phyloP scores from a whole-genome alignment of 768 basidiomycete genomes.

The Mycena chlorophos region DNA sequence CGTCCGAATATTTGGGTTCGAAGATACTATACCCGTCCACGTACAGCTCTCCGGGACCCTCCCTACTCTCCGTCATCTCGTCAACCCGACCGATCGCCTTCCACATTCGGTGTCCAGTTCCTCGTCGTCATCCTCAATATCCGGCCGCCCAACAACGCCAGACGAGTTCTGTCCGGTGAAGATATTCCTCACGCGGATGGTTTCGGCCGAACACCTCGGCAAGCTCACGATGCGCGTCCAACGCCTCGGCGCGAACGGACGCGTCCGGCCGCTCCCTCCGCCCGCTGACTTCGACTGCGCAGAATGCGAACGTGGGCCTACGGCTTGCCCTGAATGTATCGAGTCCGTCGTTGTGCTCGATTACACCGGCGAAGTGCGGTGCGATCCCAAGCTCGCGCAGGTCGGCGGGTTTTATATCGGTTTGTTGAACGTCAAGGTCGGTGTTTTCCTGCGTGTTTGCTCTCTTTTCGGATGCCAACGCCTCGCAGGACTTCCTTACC shows the following conservation, averaged over 20 bases:
- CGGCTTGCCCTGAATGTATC: neutral
- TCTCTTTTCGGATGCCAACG: constrained; percentile 4
- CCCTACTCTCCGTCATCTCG: constrained; percentile 1
- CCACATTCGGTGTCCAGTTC: too few relatives aligned
- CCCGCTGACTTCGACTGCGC: neutral
- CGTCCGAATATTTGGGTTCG: constrained; percentile 10
- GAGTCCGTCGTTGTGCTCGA: neutral
- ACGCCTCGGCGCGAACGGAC: neutral
- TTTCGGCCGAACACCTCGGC: neutral
- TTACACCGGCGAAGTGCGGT: neutral
- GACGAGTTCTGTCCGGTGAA: neutral
- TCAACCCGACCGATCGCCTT: too few relatives aligned
- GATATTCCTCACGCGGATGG: neutral
- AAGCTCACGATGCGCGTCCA: neutral
- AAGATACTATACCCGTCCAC: constrained; percentile 9
- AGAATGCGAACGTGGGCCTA: neutral
- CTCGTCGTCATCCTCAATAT: neutral
- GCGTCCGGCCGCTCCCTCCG: neutral
- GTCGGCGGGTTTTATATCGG: constrained; percentile 1
- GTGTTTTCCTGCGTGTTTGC: neutral
- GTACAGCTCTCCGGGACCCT: constrained; percentile 4
- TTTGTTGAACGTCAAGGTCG: neutral
- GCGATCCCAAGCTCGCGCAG: neutral
- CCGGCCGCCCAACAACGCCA: neutral
- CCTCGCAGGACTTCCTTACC: constrained; percentile 56